These are phyloP conservation scores for Chaetomium sp. DNA, from an alignment of 2,329 filamentous ascomycete species.

Conservation along the genomic window DNA sequence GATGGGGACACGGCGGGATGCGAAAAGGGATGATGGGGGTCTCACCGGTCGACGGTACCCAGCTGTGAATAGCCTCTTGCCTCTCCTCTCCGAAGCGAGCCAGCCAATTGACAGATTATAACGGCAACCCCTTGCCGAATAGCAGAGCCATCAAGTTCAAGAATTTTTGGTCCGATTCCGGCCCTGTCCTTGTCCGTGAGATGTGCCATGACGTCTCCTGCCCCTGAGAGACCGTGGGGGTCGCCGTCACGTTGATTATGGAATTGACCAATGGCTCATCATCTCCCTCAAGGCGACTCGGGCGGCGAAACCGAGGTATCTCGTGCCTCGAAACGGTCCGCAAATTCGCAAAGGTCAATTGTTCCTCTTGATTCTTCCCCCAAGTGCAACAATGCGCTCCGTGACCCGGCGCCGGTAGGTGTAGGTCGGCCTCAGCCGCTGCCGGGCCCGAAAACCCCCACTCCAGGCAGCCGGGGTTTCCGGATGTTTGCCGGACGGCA, in stretches of 20 bases:
- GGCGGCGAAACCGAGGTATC: background rate
- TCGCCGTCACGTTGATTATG: background rate
- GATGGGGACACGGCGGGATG: background rate
- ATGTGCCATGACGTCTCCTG: slow-evolving; percentile 15
- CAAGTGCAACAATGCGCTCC: background rate
- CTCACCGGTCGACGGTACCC: background rate
- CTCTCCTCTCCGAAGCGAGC: background rate
- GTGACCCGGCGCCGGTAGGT: background rate
- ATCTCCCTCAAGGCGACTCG: background rate
- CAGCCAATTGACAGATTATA: background rate
- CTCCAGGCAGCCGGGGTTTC: slow-evolving; percentile 2
- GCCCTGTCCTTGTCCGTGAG: background rate
- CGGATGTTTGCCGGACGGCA: slow-evolving; percentile 20
- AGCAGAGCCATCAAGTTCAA: background rate
- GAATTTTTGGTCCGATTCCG: slow-evolving; percentile 10
- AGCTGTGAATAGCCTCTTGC: background rate
- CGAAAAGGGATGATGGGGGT: slow-evolving; percentile 1
- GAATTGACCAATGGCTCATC: slow-evolving; percentile 16
- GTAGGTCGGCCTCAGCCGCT: background rate
- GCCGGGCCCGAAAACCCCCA: slow-evolving; percentile 4
- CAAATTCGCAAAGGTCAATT: background rate
- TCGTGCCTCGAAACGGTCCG: slow-evolving; percentile 5
- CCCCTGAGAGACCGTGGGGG: slow-evolving; percentile 21
- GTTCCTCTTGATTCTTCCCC: background rate
- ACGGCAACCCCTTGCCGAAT: background rate